Conservation (phyloP, 2,329 filamentous ascomycete species). For the Endoconidiophora laricicola region DNA sequence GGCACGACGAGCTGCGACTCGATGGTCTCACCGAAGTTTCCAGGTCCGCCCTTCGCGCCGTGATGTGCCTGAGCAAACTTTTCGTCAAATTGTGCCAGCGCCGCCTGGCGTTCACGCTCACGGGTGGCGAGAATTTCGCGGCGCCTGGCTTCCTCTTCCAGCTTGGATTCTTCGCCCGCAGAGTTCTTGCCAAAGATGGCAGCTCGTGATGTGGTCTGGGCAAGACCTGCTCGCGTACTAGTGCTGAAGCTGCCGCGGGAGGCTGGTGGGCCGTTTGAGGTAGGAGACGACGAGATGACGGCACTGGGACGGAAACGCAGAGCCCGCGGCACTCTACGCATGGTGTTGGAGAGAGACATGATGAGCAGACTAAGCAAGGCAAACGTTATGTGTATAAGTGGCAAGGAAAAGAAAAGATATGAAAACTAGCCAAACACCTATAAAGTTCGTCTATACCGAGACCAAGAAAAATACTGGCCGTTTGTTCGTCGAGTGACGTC, state of each 20-base stretch:
- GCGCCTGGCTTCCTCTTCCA: constrained; percentile 15
- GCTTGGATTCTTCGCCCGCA: constrained; percentile 11
- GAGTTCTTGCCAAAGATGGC: constrained; percentile 15
- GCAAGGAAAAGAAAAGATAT: too few relatives aligned
- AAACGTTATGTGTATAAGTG: too few relatives aligned
- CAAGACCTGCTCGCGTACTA: neutral
- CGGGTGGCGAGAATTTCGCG: constrained; percentile 20
- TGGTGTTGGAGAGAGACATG: constrained; percentile 8
- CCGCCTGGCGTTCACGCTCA: constrained; percentile 22
- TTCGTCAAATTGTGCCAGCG: constrained; percentile 1
- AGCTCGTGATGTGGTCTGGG: neutral
- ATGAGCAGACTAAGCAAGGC: neutral
- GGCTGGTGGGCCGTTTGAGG: constrained; percentile 15
- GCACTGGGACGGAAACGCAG: constrained; percentile 21
- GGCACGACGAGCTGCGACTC: constrained; percentile 14
- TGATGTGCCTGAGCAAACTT: constrained; percentile 16
- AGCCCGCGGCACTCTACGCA: constrained; percentile 28
- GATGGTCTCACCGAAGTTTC: constrained; percentile 4
- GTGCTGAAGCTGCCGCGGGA: constrained; percentile 16
- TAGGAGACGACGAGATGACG: constrained; percentile 7
- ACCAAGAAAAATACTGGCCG: too few relatives aligned
- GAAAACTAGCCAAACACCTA: too few relatives aligned
- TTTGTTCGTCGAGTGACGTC: too few relatives aligned
- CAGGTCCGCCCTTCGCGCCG: neutral
- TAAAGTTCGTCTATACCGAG: too few relatives aligned